Base-by-base conservation (phyloP, 768 basidiomycete species). In the Dacryopinax primogenitus region DNA sequence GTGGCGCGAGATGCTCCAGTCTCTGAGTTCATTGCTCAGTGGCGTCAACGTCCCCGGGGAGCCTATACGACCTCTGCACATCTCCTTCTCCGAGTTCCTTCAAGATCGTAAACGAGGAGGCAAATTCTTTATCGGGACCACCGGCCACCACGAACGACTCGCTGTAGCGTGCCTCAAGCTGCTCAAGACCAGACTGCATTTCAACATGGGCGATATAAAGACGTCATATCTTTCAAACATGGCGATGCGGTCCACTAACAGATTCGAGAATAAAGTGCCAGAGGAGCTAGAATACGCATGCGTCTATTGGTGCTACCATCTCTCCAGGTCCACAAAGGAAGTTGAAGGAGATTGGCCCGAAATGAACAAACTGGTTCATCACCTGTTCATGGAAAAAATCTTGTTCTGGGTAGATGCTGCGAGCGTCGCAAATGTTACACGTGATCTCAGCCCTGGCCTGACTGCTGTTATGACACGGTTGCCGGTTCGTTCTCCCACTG, bases 281-380 rank as follows among this genome's bases (percentile, higher is more conserved):
- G 33, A 33, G 15, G 23, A 2, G 3, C 32, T 66, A 0, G 13
- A 21, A 18, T 66, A 66, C 41, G 47, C 30, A 9, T 66, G 65
- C 61, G 11, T 30, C 23, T 30, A 51, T 37, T 66, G 65, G 65
- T 30, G 63, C 2, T 16, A 34, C 30, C 66, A 58, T 32, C 51
- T 58, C 3, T 58, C 18, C 4, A 58, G 4, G 11, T 7, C 18
- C 18, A 3, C 3, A 6, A 23, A 44, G 3, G 41, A 18, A 6
- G 26, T 26, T 30, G 51, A 58, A 32, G 4, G 21, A 3, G n/a
- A 9, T 11, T 9, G 18, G 9, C 11, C 23, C 23, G 51, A 32
- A 21, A 21, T 58, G 4, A 30, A 6, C 3, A 30, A 13, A 3
- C 51, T 58, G 3, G 3, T 58, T 9, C 30, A 15, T 13, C 26